phyloP scores from a whole-genome alignment of 192 early-diverging fungal genomes.

The Coemansia sp. region DNA sequence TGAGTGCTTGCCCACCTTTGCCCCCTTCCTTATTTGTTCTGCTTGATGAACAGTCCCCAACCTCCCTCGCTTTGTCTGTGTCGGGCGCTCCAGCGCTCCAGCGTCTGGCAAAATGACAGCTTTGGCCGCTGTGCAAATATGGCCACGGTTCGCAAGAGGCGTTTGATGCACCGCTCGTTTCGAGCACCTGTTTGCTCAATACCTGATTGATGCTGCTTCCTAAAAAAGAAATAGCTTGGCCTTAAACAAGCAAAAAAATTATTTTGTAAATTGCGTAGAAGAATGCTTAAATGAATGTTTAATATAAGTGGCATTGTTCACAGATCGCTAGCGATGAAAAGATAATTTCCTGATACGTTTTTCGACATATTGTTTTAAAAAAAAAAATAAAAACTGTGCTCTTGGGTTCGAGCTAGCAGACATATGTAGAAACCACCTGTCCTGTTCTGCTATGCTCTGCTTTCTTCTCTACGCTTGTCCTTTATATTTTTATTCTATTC shows the following conservation, averaged over 20 bases:
- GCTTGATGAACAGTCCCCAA: conserved; percentile 5
- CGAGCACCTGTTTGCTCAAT: not conserved
- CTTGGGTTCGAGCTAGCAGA: not conserved
- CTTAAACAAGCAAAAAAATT: not conserved
- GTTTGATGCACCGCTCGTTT: not conserved
- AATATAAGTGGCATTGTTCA: not conserved
- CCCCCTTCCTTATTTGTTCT: not conserved
- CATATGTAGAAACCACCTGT: not conserved
- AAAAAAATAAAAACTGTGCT: not conserved
- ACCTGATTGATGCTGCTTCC: not conserved
- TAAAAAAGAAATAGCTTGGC: not conserved
- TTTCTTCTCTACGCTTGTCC: too few species aligned
- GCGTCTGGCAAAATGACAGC: not conserved
- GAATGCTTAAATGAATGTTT: not conserved
- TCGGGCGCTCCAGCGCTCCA: not conserved
- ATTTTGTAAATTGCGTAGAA: not conserved
- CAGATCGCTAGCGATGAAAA: not conserved
- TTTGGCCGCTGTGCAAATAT: not conserved
- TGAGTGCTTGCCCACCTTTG: not conserved
- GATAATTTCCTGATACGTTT: not conserved
- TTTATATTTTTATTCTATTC: too few species aligned
- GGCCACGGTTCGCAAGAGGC: conserved; percentile 7
- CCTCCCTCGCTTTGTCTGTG: conserved; percentile 12
- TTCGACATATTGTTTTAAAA: not conserved
- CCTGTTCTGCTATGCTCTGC: too few species aligned